These are phyloP conservation scores for Friedmanniomyces endolithicus DNA, from an alignment of 495 filamentous ascomycete species.

Conservation along the genomic window DNA sequence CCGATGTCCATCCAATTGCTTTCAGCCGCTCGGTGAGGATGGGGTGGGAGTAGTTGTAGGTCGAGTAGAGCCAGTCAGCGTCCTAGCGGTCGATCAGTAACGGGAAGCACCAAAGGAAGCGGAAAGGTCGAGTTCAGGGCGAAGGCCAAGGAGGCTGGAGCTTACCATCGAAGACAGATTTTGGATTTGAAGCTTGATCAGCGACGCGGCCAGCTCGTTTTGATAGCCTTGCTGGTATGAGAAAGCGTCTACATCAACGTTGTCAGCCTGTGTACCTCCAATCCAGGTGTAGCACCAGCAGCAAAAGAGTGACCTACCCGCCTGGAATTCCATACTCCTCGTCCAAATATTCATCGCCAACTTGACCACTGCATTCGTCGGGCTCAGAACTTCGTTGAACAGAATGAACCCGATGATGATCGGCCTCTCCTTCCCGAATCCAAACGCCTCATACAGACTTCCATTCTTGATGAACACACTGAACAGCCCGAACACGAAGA, in stretches of 20 bases:
- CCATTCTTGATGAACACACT: constrained; percentile 93
- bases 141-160: background rate
- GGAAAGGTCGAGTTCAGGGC: background rate
- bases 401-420: constrained; percentile 95
- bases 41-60: constrained; percentile 95
- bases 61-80: constrained; percentile 93
- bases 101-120: background rate
- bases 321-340: constrained; percentile 87
- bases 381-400: constrained; percentile 85
- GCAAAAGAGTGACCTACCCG: constrained; percentile 43
- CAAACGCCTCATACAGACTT: constrained; percentile 81
- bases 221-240: constrained; percentile 75
- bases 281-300: background rate
- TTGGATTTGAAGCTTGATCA: constrained; percentile 96
- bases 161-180: constrained; percentile 80
- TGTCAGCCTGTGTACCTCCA: constrained; percentile 12
- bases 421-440: constrained; percentile 71
- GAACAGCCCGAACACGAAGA: constrained; percentile 93
- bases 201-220: constrained; percentile 66
- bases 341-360: constrained; percentile 92
- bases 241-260: constrained; percentile 49
- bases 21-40: constrained; percentile 87
- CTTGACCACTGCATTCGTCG: constrained; percentile 85
- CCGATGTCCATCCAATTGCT: constrained; percentile 71
- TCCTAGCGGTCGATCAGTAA: constrained; percentile 33